These are phyloP conservation scores for Staphylotrichum tortipilum DNA, from an alignment of 495 filamentous ascomycete species.

Conservation along the genomic window DNA sequence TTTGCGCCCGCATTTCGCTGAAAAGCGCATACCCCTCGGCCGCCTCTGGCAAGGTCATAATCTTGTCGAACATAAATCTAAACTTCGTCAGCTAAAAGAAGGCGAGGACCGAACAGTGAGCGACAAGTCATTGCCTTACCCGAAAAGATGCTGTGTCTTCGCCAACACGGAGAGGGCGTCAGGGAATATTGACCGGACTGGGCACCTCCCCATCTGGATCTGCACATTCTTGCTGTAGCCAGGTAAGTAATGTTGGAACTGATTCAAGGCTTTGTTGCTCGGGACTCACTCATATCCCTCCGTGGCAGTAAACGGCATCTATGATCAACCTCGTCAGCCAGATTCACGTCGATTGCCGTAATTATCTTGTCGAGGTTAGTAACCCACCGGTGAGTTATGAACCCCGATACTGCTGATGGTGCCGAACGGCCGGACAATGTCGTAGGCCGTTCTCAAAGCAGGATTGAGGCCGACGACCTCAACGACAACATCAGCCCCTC, in stretches of 20 bases:
- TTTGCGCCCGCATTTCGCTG: slow-evolving; percentile 85
- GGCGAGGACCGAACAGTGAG: too few relatives aligned
- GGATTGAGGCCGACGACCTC: slow-evolving; percentile 83
- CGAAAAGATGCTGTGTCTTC: slow-evolving; percentile 70
- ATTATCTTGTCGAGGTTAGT: neutral
- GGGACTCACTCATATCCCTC: slow-evolving; percentile 60
- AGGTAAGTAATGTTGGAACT: too few relatives aligned
- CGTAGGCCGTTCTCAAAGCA: slow-evolving; percentile 73
- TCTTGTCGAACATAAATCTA: slow-evolving; percentile 88
- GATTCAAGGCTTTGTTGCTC: too few relatives aligned
- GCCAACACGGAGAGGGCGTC: slow-evolving; percentile 69
- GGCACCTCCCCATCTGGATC: slow-evolving; percentile 87
- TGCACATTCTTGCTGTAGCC: slow-evolving; percentile 80
- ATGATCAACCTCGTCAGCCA: slow-evolving; percentile 16
- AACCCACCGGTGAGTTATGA: slow-evolving; percentile 72
- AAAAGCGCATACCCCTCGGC: slow-evolving; percentile 89
- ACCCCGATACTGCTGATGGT: slow-evolving; percentile 83
- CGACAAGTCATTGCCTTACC: slow-evolving; percentile 44
- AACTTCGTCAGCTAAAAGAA: slow-evolving; percentile 11
- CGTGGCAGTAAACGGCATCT: slow-evolving; percentile 77
- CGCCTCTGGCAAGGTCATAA: slow-evolving; percentile 78
- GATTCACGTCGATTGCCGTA: neutral
- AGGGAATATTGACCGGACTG: slow-evolving; percentile 73
- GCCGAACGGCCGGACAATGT: slow-evolving; percentile 81
- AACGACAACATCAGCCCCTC: slow-evolving; percentile 83